Evolutionary conservation across 2,329 filamentous ascomycete species (phyloP).

Genomic region (Sporothrix schenckii): DNA sequence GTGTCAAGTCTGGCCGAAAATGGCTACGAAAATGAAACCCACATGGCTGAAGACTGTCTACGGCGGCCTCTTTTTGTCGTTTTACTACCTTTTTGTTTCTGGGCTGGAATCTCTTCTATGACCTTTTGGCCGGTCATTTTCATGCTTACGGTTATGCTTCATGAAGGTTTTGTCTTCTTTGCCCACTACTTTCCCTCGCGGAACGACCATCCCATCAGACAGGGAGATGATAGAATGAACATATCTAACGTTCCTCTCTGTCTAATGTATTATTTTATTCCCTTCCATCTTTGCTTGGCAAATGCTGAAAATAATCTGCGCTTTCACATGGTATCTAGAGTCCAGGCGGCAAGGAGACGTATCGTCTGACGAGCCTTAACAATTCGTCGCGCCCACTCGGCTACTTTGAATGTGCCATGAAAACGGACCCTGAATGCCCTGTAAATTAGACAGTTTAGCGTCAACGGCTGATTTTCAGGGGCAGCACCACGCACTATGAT

Average conservation of each 20-base stretch:
- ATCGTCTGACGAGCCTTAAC: too few species aligned
- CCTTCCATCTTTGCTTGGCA: too few species aligned
- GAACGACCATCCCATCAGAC: not conserved
- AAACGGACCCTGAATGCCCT: not conserved
- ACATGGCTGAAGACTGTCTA: constrained; percentile 20
- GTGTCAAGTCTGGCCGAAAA: not conserved
- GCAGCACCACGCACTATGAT: too few species aligned
- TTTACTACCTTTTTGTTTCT: not conserved
- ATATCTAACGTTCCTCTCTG: constrained; percentile 4
- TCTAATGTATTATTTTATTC: constrained; percentile 9
- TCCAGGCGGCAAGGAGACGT: too few species aligned
- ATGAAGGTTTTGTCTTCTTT: constrained; percentile 3
- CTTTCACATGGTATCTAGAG: too few species aligned
- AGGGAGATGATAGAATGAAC: constrained; percentile 22
- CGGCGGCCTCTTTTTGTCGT: not conserved
- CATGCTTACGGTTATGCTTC: constrained; percentile 11
- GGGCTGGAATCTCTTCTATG: constrained; percentile 22
- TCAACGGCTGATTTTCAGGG: constrained; percentile 2
- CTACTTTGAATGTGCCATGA: too few species aligned
- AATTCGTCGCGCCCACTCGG: too few species aligned
- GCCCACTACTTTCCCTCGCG: not conserved
- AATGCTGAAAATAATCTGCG: too few species aligned
- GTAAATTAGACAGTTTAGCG: not conserved
- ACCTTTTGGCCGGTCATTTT: constrained; percentile 21
- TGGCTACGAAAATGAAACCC: constrained; percentile 4